These are phyloP conservation scores for Fragaria nilgerrensis DNA, from an alignment of 306 rosid species.

Conservation along the genomic window DNA sequence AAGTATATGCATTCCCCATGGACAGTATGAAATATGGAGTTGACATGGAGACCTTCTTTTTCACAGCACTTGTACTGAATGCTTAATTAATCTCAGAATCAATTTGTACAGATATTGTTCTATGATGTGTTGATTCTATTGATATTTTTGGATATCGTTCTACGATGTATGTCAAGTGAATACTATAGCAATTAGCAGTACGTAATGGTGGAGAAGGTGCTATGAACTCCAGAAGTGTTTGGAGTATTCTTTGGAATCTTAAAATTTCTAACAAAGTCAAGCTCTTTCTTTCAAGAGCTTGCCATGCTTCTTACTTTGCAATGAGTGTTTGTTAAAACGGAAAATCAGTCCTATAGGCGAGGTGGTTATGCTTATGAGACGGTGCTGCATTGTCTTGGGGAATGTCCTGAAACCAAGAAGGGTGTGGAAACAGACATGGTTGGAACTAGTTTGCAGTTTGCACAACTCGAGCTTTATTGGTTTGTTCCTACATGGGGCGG, in stretches of 20 bases:
- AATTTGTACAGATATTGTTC: too few species aligned
- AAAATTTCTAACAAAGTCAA: too few species aligned
- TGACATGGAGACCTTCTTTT: not conserved
- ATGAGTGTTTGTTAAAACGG: not conserved
- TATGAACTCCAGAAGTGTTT: not conserved
- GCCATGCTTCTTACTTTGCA: not conserved
- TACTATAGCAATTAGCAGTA: not conserved
- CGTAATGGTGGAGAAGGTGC: not conserved
- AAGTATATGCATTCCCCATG: not conserved
- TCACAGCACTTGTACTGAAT: not conserved
- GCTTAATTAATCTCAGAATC: too few species aligned
- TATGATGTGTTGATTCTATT: too few species aligned
- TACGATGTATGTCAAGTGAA: too few species aligned
- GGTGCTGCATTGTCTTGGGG: not conserved
- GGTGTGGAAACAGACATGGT: not conserved
- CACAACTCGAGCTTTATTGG: not conserved
- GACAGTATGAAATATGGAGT: not conserved
- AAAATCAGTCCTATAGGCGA: not conserved
- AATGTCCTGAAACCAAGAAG: not conserved
- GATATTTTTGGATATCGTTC: too few species aligned
- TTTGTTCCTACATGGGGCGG: not conserved
- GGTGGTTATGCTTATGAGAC: not conserved
- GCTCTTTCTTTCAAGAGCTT: not conserved
- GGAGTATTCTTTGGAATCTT: not conserved
- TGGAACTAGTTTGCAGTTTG: not conserved